Conservation (phyloP, 129 eudicot species). For the Flaveria ramosissima region DNA sequence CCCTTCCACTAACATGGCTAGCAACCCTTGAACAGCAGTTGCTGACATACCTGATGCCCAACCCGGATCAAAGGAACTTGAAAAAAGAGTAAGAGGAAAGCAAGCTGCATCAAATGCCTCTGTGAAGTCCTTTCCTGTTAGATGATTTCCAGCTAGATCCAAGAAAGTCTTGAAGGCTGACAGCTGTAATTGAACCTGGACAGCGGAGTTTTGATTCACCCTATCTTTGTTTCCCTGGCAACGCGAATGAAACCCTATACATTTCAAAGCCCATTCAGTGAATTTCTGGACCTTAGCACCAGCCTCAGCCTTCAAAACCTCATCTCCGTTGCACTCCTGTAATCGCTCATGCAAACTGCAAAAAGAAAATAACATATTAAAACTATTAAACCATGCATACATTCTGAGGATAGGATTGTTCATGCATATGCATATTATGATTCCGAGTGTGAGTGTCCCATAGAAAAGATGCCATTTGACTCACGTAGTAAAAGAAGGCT, state of each 20-base stretch:
- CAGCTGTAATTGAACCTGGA: slow-evolving; percentile 77
- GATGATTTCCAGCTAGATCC: slow-evolving; percentile 88
- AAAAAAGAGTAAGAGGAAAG: slow-evolving; percentile 94
- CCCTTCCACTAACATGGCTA: slow-evolving; percentile 90
- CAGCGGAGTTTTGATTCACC: slow-evolving; percentile 74
- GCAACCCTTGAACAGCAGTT: slow-evolving; percentile 88
- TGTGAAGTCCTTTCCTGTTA: slow-evolving; percentile 88
- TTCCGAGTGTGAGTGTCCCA: not conserved
- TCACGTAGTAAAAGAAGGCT: not conserved
- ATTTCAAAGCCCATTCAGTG: slow-evolving; percentile 98
- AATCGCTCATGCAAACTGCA: slow-evolving; percentile 85
- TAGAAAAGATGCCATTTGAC: not conserved
- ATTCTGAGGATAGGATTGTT: not conserved
- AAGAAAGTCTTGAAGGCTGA: slow-evolving; percentile 86
- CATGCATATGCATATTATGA: slow-evolving; percentile 3
- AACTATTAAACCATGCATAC: not conserved
- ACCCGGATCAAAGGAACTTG: slow-evolving; percentile 93
- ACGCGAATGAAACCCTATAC: slow-evolving; percentile 95
- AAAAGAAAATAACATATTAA: not conserved
- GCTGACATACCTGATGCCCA: slow-evolving; percentile 98
- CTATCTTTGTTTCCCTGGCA: slow-evolving; percentile 71
- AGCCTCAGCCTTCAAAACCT: slow-evolving; percentile 94
- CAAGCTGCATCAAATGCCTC: slow-evolving; percentile 99
- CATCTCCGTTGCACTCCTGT: slow-evolving; percentile 97
- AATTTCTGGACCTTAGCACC: slow-evolving; percentile 95